A percentile compares a stretch with the other conserved stretches of the same genome.
phyloP scores from a whole-genome alignment of 305 asterid species.

The Fraxinus floribunda region DNA sequence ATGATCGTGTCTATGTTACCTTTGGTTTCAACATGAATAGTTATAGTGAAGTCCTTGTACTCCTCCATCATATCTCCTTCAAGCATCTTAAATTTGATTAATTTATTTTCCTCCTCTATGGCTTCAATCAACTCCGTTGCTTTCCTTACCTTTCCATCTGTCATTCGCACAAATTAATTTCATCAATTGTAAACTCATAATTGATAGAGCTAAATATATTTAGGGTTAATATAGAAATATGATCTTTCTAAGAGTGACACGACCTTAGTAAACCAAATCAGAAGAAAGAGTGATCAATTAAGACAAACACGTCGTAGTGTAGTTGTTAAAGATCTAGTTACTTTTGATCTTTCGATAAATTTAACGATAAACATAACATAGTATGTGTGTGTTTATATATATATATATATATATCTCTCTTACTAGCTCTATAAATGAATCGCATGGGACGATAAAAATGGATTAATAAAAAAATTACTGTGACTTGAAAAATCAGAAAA shows the following conservation, averaged over 20 bases:
- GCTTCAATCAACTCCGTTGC: conserved; percentile 7
- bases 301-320: not conserved
- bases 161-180: not conserved
- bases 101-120: conserved; percentile 24
- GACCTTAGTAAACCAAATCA: not conserved
- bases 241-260: not conserved
- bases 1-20: conserved; percentile 23
- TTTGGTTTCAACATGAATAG: conserved; percentile 34
- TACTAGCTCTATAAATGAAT: not conserved
- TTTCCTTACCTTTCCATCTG: conserved; percentile 1
- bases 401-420: not conserved
- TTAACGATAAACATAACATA: not conserved
- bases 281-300: not conserved
- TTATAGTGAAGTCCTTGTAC: conserved; percentile 25
- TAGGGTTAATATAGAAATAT: not conserved
- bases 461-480: not conserved
- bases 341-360: not conserved
- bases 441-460: not conserved
- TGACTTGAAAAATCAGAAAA: not conserved
- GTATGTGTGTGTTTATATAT: too few relatives aligned
- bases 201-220: not conserved
- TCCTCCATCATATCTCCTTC: conserved; percentile 36
- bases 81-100: conserved; percentile 9
- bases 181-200: not conserved
- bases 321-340: not conserved